These are phyloP conservation scores for Inga leiocalycina DNA, from an alignment of 306 rosid species.

Conservation along the genomic window DNA sequence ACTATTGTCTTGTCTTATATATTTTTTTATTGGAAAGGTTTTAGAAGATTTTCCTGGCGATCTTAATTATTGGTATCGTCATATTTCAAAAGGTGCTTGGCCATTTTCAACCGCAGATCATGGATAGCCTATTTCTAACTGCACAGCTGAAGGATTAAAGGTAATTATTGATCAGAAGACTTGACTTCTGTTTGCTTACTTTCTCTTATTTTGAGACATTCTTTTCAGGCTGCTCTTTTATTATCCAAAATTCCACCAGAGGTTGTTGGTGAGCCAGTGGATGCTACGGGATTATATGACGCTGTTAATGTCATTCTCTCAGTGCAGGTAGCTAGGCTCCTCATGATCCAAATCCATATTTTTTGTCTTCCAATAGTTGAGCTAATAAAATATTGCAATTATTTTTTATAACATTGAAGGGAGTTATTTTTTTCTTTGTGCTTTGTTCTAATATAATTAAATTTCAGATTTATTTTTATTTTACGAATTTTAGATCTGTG, in stretches of 20 bases:
- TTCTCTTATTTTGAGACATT: conserved; percentile 27
- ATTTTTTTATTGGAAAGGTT: conserved; percentile 54
- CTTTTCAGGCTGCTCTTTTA: conserved; percentile 65
- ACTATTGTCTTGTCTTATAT: conserved; percentile 11
- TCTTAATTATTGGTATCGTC: conserved; percentile 80
- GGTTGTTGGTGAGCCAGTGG: conserved; percentile 75
- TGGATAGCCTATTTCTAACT: conserved; percentile 97
- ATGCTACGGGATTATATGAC: conserved; percentile 52
- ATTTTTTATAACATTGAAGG: neutral
- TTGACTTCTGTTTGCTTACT: conserved; percentile 14
- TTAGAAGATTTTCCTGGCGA: conserved; percentile 75
- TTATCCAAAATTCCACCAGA: conserved; percentile 68
- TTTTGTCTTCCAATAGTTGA: neutral
- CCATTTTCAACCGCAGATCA: conserved; percentile 88
- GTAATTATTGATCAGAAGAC: conserved; percentile 40
- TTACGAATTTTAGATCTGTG: too few species aligned
- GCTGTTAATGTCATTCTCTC: conserved; percentile 86
- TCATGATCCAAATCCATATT: conserved; percentile 21
- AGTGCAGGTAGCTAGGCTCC: conserved; percentile 64
- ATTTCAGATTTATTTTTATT: too few species aligned
- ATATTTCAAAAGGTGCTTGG: conserved; percentile 96
- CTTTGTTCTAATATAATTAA: too few species aligned
- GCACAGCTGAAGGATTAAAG: conserved; percentile 91
- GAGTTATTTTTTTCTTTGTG: conserved; percentile 2
- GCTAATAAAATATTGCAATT: conserved; percentile 9